Base-by-base conservation (phyloP, 805 yeast species). In the Barnettozyma botsteinii region DNA sequence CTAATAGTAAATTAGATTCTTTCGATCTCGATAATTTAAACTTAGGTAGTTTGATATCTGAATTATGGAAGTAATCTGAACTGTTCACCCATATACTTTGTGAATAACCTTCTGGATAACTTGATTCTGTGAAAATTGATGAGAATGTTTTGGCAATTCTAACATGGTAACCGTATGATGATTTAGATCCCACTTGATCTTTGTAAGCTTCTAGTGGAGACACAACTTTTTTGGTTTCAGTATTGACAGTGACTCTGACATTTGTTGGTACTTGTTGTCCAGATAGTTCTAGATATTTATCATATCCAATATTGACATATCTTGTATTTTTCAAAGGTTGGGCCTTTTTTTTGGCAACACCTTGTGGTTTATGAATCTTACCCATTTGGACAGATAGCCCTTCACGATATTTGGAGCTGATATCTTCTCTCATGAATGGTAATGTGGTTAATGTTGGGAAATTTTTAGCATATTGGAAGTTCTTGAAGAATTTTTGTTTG, bases 241-340 rank as follows among this genome's bases (percentile, higher is more conserved):
- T 47, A 52, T 89, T 86, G 2, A 89, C 85, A 0, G 94, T 85
- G 9, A 89, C 95, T 48, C 95, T 67, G 13, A 82, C 86, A 50
- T 84, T 78, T 0, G 77, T 72, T 3, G 95, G 95, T 4, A 85
- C 79, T 42, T 78, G 79, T 47, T 73, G 75, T 7, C 67, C 64
- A 7, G 60, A 60, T 37, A 88, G 67, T 55, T 81, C 81, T 24
- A 88, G 50, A 14, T 79, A 69, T 39, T 73, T 62, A 2, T 66
- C 64, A 41, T 69, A 72, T 1, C 97, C 97, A 33, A 88, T 69
- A 53, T 88, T 86, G 36, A 88, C 84, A 52, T 69, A 85, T 50
- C 78, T 79, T 6, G 96, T 88, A 29, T 68, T 69, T 25, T 70
- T 62, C 31, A 77, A 64, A 31, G 72, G 73, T 30, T 66, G 67